Conservation (phyloP, 192 early-diverging fungal species). For the Podila minutissima region DNA sequence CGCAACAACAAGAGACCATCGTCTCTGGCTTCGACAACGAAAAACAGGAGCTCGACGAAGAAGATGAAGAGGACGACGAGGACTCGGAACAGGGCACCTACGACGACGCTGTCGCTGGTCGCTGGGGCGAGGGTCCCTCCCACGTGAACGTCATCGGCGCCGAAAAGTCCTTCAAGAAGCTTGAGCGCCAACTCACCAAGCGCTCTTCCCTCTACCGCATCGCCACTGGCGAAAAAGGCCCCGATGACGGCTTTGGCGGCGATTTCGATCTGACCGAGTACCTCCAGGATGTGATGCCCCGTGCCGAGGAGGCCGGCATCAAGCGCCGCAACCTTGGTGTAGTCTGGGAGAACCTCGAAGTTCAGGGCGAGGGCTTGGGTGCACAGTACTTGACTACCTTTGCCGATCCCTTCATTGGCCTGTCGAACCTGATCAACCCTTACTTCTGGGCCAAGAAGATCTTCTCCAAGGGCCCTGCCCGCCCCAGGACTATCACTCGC, state of each 20-base stretch:
- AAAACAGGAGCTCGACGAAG: conserved; percentile 19
- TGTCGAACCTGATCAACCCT: conserved; percentile 48
- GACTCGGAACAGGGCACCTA: conserved; percentile 13
- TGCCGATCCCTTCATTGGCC: conserved; percentile 46
- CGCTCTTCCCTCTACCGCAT: conserved; percentile 20
- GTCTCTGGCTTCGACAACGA: conserved; percentile 31
- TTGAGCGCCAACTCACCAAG: conserved; percentile 37
- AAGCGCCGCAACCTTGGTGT: conserved; percentile 56
- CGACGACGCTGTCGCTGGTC: conserved; percentile 33
- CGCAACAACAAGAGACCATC: conserved; percentile 14
- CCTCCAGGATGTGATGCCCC: conserved; percentile 45
- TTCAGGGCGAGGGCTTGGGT: conserved; percentile 47
- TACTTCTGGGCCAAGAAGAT: conserved; percentile 43
- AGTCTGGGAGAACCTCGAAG: conserved; percentile 54
- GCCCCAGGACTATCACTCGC: conserved; percentile 23
- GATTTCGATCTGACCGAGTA: conserved; percentile 59
- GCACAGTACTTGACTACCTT: conserved; percentile 28
- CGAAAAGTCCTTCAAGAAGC: conserved; percentile 21
- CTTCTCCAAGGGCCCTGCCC: conserved; percentile 12
- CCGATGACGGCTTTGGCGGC: conserved; percentile 17
- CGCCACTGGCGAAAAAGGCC: conserved; percentile 20
- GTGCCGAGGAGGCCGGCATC: conserved; percentile 51
- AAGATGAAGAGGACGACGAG: conserved; percentile 12
- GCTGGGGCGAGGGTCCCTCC: conserved; percentile 50
- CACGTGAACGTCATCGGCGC: conserved; percentile 29